Base-by-base conservation (phyloP, 2,329 filamentous ascomycete genomes). In the Colletotrichum eleusines region DNA sequence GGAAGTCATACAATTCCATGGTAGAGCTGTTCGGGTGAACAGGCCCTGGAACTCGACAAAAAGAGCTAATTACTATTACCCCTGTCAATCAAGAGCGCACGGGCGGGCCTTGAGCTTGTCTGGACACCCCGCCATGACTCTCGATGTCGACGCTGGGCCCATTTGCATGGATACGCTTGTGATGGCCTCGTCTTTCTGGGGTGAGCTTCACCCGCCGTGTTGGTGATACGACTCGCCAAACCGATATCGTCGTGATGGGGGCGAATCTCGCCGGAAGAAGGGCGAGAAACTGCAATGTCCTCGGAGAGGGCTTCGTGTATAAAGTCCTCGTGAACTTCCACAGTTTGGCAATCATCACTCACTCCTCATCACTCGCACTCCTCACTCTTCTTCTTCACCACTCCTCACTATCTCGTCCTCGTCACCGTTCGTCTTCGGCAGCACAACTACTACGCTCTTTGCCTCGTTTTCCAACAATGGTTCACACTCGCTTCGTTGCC, bases 401-500 rank as follows among this genome's bases (percentile, higher is more conserved):
- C 6, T 35, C 42, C 42, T 44, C n/a, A n/a, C n/a, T n/a, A n/a
- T n/a, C 20, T 20, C 18, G 42, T 9, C 40, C 8, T 9, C 1
- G 33, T 1, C 31, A 35, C 23, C 26, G 26, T n/a, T 23, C 2
- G 5, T 42, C 23, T 28, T 26, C 6, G 20, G 4, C 12, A 23
- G 23, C 3, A 8, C 16, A 26, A 12, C 44, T 23, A 46, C 8
- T 23, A 23, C 44, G 2, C 9, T 23, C 20, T 5, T 46, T 7
- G 20, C 23, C 20, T 23, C 20, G 20, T n/a, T 18, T 11, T n/a
- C 33, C 46, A 60, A 23, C 7, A 44, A 44, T 72, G 66, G 42
- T 72, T 35, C 51, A 62, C 18, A n/a, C 67, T 5, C 28, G 35
- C 53, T 28, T 70, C 11, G 7, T 66, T 26, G 38, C 46, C 58